Percentiles rank a stretch among this genome's conserved stretches.
Evolutionary conservation across 352 stramenopile genomes (phyloP).

Genomic region (Phytophthora vignae): DNA sequence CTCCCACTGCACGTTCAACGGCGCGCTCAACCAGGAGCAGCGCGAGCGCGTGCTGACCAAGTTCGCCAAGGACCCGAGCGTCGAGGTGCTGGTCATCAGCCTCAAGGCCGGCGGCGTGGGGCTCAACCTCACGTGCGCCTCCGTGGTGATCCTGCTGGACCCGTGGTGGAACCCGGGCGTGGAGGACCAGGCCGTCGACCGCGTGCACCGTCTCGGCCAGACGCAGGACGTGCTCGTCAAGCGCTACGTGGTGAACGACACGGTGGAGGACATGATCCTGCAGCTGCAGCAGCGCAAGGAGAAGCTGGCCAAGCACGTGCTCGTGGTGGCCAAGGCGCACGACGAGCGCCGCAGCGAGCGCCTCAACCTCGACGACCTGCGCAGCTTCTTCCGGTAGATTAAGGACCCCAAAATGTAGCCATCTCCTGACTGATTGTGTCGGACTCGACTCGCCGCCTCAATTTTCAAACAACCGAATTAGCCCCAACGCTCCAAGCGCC

Average conservation of each 20-base stretch:
- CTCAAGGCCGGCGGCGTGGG: constrained; percentile 91
- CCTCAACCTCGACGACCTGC: constrained; percentile 75
- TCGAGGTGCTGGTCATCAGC: constrained; percentile 88
- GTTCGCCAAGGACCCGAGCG: constrained; percentile 64
- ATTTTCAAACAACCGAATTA: constrained; percentile 23
- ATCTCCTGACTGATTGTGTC: background rate
- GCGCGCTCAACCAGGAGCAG: constrained; percentile 69
- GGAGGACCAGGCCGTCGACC: constrained; percentile 95
- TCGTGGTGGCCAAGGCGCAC: constrained; percentile 57
- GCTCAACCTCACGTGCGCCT: constrained; percentile 92
- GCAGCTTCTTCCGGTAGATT: constrained; percentile 64
- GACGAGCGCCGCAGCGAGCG: constrained; percentile 52
- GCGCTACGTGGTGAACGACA: constrained; percentile 91
- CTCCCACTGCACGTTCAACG: constrained; percentile 75
- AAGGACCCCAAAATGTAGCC: constrained; percentile 13
- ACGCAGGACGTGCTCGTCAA: constrained; percentile 87
- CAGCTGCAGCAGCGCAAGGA: constrained; percentile 92
- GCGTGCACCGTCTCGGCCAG: constrained; percentile 91
- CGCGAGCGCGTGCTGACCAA: constrained; percentile 72
- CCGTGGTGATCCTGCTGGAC: constrained; percentile 90
- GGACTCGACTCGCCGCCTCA: too few species aligned
- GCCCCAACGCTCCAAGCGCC: background rate
- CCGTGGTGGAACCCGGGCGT: constrained; percentile 95
- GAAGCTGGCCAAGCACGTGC: constrained; percentile 83
- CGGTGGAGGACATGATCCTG: constrained; percentile 93